Evolutionary conservation across 495 filamentous ascomycete genomes (phyloP).

Genomic region (Emericellopsis terricola): DNA sequence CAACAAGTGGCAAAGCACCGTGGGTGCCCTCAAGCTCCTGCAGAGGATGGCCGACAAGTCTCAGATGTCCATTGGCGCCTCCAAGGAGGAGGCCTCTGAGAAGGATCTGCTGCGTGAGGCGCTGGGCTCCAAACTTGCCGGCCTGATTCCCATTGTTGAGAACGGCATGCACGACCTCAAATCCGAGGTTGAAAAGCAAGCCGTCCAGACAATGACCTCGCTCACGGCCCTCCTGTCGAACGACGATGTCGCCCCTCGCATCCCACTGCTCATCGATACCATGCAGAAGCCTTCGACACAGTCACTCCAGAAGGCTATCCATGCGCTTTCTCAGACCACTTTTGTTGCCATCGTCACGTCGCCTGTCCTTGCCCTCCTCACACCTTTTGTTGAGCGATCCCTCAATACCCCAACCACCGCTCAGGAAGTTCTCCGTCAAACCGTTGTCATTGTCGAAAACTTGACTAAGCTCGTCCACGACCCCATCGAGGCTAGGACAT

Average conservation of each 20-base stretch:
- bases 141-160: slow-evolving; percentile 83
- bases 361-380: slow-evolving; percentile 93
- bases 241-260: slow-evolving; percentile 86
- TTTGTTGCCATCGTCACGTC: slow-evolving; percentile 95
- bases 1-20: slow-evolving; percentile 90
- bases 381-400: slow-evolving; percentile 82
- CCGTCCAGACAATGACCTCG: slow-evolving; percentile 76
- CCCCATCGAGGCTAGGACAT: slow-evolving; percentile 85
- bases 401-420: slow-evolving; percentile 78
- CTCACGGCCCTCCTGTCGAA: slow-evolving; percentile 85
- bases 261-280: slow-evolving; percentile 81
- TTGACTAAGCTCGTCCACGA: slow-evolving; percentile 97
- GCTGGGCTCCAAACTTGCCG: slow-evolving; percentile 83
- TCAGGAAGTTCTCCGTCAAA: slow-evolving; percentile 90
- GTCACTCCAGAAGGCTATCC: slow-evolving; percentile 83
- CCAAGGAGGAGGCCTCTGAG: slow-evolving; percentile 58
- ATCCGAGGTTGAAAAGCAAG: slow-evolving; percentile 71
- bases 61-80: slow-evolving; percentile 60
- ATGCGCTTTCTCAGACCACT: slow-evolving; percentile 93
- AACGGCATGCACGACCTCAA: slow-evolving; percentile 94
- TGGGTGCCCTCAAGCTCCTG: slow-evolving; percentile 65
- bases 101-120: slow-evolving; percentile 79
- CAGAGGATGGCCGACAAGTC: slow-evolving; percentile 88
- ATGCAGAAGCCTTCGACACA: slow-evolving; percentile 91
- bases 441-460: slow-evolving; percentile 96